phyloP scores from a whole-genome alignment of 108 stramenopile genomes.

The Nitzschia sp. region DNA sequence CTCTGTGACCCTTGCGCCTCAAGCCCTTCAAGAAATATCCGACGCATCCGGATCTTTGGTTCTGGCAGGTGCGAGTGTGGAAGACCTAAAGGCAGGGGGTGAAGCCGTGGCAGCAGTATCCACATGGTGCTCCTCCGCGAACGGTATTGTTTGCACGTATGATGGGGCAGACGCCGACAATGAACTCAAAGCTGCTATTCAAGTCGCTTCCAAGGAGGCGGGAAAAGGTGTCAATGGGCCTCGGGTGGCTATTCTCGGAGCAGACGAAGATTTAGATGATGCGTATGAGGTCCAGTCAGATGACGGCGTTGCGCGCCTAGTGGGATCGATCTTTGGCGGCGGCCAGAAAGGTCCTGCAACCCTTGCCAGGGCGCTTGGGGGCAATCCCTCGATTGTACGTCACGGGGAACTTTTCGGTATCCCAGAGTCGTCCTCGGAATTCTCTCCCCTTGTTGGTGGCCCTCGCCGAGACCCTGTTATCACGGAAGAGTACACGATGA shows the following conservation, averaged over 20 bases:
- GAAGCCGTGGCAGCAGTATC: conserved; percentile 53
- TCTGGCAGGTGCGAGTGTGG: conserved; percentile 61
- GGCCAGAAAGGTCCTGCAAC: conserved; percentile 42
- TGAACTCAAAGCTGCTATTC: conserved; percentile 50
- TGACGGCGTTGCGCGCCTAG: conserved; percentile 30
- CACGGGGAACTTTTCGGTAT: conserved; percentile 80
- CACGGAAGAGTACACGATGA: conserved; percentile 76
- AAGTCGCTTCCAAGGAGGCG: conserved; percentile 58
- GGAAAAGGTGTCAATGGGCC: conserved; percentile 29
- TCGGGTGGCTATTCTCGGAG: conserved; percentile 51
- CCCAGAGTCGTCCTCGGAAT: conserved; percentile 77
- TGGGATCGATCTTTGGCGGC: conserved; percentile 21
- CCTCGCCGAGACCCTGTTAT: conserved; percentile 60
- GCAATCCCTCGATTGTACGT: conserved; percentile 28
- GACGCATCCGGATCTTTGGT: conserved; percentile 57
- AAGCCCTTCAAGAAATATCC: conserved; percentile 34
- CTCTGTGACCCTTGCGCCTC: conserved; percentile 39
- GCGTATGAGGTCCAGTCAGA: conserved; percentile 32
- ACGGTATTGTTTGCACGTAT: conserved; percentile 58
- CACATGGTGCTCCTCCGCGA: conserved; percentile 54
- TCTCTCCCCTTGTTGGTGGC: conserved; percentile 75
- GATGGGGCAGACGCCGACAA: conserved; percentile 42
- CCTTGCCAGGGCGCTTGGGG: conserved; percentile 39
- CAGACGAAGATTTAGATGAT: conserved; percentile 46
- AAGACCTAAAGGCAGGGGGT: conserved; percentile 33